phyloP scores from a whole-genome alignment of 2,329 filamentous ascomycete genomes.

The Leptosphaerulina australis region DNA sequence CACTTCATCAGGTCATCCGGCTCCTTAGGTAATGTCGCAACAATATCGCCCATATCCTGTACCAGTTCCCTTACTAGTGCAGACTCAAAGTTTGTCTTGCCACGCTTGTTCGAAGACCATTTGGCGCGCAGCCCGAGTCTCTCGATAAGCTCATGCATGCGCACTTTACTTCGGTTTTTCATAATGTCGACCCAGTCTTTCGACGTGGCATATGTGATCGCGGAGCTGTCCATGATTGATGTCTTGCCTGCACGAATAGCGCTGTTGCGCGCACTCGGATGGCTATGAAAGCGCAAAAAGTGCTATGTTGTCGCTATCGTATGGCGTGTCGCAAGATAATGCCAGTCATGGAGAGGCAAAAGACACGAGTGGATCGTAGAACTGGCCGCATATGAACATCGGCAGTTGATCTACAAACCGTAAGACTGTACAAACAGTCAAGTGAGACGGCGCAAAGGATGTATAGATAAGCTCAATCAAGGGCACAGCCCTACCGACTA shows the following conservation, averaged over 20 bases:
- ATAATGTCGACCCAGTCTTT: constrained; percentile 48
- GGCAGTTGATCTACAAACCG: constrained; percentile 5
- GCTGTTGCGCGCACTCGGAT: background rate
- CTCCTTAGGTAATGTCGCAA: constrained; percentile 43
- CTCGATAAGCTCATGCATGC: constrained; percentile 48
- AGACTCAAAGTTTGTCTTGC: constrained; percentile 47
- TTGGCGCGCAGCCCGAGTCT: constrained; percentile 44
- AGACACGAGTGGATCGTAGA: background rate
- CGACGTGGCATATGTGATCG: constrained; percentile 39
- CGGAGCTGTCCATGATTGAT: constrained; percentile 31
- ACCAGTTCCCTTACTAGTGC: constrained; percentile 43
- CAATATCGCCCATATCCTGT: constrained; percentile 43
- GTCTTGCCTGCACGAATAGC: constrained; percentile 18
- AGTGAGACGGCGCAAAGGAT: background rate
- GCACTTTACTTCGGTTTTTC: constrained; percentile 44
- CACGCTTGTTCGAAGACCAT: constrained; percentile 48
- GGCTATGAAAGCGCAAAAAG: background rate
- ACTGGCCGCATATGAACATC: constrained; percentile 3
- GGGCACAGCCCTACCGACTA: constrained; percentile 11
- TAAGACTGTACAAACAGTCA: background rate
- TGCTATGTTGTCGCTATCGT: background rate
- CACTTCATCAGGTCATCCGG: constrained; percentile 39
- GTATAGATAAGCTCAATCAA: background rate
- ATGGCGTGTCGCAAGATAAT: background rate
- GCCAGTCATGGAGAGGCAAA: constrained; percentile 4